Conservation (phyloP, 2,329 filamentous ascomycete genomes). For the Hypoxylon sp. region DNA sequence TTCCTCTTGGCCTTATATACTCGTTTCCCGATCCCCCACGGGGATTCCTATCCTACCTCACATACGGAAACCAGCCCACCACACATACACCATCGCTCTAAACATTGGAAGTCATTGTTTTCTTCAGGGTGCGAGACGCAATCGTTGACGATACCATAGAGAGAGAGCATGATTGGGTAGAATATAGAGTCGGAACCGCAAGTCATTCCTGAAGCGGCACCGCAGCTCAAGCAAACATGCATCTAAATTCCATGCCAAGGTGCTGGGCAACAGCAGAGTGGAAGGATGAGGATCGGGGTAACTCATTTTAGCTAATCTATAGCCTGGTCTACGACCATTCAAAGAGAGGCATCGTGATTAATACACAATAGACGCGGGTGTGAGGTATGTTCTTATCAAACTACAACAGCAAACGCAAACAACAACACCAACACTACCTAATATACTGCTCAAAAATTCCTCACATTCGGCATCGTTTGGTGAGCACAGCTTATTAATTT, state of each 20-base stretch:
- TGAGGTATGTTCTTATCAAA: background rate
- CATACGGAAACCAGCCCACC: background rate
- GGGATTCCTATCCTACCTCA: background rate
- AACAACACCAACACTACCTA: background rate
- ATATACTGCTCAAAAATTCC: background rate
- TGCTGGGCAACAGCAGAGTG: background rate
- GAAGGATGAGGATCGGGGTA: background rate
- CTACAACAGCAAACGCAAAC: background rate
- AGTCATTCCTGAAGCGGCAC: conserved; percentile 2
- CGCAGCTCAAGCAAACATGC: conserved; percentile 1
- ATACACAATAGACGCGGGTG: background rate
- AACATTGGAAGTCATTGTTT: background rate
- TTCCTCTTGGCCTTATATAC: background rate
- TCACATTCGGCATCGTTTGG: background rate
- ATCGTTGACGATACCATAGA: background rate
- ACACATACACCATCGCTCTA: background rate
- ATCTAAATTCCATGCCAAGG: background rate
- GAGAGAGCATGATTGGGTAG: background rate
- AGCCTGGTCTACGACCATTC: background rate
- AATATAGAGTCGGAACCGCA: background rate
- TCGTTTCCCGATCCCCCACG: background rate
- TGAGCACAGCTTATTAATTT: background rate
- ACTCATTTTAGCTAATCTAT: background rate
- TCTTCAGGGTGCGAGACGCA: background rate
- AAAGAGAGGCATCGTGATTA: background rate